A percentile compares a stretch with the other conserved stretches of the same genome.
These are phyloP conservation scores for Boletellus ananas DNA, from an alignment of 768 basidiomycete species.

Conservation along the genomic window DNA sequence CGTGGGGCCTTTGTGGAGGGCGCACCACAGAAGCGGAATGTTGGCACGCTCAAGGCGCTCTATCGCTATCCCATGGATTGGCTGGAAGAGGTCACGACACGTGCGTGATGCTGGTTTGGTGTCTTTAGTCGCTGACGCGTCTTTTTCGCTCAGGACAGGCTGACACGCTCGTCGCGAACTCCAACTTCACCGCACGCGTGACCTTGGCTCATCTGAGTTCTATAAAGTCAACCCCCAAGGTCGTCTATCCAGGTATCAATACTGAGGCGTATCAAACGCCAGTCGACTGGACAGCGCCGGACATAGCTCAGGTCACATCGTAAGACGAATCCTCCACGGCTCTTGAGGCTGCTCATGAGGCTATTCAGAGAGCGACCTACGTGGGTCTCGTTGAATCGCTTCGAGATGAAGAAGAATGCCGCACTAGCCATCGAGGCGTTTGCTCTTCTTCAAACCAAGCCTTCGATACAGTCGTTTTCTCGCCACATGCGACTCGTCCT, in stretches of 20 bases:
- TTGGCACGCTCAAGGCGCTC: conserved; percentile 58
- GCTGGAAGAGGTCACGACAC: conserved; percentile 85
- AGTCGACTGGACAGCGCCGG: conserved; percentile 41
- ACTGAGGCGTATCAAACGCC: conserved; percentile 60
- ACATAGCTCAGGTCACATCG: conserved; percentile 55
- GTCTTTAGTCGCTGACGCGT: neutral
- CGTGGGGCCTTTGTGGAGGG: conserved; percentile 63
- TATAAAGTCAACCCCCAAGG: conserved; percentile 55
- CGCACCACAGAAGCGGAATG: conserved; percentile 36
- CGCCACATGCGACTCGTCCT: conserved; percentile 65
- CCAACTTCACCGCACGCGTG: conserved; percentile 80
- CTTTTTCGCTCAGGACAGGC: conserved; percentile 59
- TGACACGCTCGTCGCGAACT: conserved; percentile 90
- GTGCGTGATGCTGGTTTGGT: conserved; percentile 41
- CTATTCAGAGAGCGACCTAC: conserved; percentile 59
- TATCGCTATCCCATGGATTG: conserved; percentile 90
- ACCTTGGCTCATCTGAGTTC: conserved; percentile 74
- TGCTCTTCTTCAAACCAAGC: conserved; percentile 44
- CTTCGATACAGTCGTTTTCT: conserved; percentile 18
- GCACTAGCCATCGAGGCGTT: conserved; percentile 80
- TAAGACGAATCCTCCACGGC: conserved; percentile 31
- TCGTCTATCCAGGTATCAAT: conserved; percentile 98
- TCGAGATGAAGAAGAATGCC: conserved; percentile 93
- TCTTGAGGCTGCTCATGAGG: neutral
- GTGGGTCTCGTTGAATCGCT: conserved; percentile 86